Evolutionary conservation across 2,329 filamentous ascomycete species (phyloP), one percentile per base, ranked within the genome.

Genomic region (Ceratocystis cacaofunesta): DNA sequence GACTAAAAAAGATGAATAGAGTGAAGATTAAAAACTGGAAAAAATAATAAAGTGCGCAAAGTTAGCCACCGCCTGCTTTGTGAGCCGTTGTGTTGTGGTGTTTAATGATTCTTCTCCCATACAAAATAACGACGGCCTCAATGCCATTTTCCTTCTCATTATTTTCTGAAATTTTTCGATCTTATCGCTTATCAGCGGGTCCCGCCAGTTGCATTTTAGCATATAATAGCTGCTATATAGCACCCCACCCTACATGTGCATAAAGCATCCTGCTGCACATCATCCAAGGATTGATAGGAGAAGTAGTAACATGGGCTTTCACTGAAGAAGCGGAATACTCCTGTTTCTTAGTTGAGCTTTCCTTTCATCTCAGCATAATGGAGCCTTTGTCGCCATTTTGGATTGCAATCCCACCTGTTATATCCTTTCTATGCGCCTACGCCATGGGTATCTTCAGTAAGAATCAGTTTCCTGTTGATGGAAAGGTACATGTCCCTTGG

Each of bases 381-480:
- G 61, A 66, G 46, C 63, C 64, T 50, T 48, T 68, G 3, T 68
- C 64, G 3, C 62, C 65, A 8, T 15, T 70, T 41, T 72, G 71
- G 70, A 67, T 72, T 66, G 55, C 62, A 44, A 58, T 69, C 32
- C 66, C 72, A 10, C 71, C 73, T 15, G 70, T 77, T 62, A 68
- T 76, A 41, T 73, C 74, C 12, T 61, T 77, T 15, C 61, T 76
- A 32, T 68, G 76, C 43, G 73, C 74, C 12, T 70, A 74, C 67
- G 73, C 73, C 62, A 91, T 92, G 88, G 85, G 86, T n/a, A 72
- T 86, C 67, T 87, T 90, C 67, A 75, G 79, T 62, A 76, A 80
- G 65, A 86, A 95, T 73, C 82, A 90, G 68, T 90, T 97, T 78
- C 84, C 86, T 62, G 89, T 96, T 10, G 85, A 91, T 71, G 90